phyloP scores from a whole-genome alignment of 495 filamentous ascomycete genomes.

The Trichodelitschia bisporula region DNA sequence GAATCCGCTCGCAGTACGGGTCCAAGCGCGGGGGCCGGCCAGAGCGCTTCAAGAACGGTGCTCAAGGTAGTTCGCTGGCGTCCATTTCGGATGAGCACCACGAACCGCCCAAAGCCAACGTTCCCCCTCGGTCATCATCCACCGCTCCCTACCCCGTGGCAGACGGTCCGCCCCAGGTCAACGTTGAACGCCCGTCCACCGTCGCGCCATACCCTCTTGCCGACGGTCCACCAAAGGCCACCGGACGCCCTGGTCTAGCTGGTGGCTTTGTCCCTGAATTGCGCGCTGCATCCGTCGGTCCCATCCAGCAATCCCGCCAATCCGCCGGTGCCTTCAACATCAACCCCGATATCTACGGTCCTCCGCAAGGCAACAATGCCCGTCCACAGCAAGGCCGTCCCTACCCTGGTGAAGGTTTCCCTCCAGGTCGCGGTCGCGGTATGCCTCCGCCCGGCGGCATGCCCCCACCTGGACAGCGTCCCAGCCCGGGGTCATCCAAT shows the following conservation, averaged over 20 bases:
- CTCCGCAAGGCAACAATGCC: not conserved
- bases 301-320: slow-evolving; percentile 3
- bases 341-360: slow-evolving; percentile 9
- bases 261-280: slow-evolving; percentile 14
- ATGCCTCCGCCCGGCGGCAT: no score
- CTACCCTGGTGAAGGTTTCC: no score
- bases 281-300: slow-evolving; percentile 8
- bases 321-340: slow-evolving; percentile 12
- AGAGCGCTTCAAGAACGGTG: slow-evolving; percentile 29
- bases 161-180: slow-evolving; percentile 14
- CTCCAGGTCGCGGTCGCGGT: no score
- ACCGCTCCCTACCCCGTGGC: slow-evolving; percentile 14
- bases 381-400: no score
- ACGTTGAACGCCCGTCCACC: slow-evolving; percentile 22
- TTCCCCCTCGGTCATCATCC: slow-evolving; percentile 4
- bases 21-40: slow-evolving; percentile 53
- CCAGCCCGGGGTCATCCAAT: no score
- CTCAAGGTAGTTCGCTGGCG: slow-evolving; percentile 7
- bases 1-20: slow-evolving; percentile 82
- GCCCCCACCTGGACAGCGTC: no score
- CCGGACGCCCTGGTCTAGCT: slow-evolving; percentile 15
- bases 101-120: not conserved
- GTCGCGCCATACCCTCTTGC: slow-evolving; percentile 42
- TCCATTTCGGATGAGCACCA: slow-evolving; percentile 2
- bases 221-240: slow-evolving; percentile 20